Percentiles rank a stretch among this genome's conserved stretches.
phyloP scores from a whole-genome alignment of 2,329 filamentous ascomycete genomes.

The Shiraia bambusicola region DNA sequence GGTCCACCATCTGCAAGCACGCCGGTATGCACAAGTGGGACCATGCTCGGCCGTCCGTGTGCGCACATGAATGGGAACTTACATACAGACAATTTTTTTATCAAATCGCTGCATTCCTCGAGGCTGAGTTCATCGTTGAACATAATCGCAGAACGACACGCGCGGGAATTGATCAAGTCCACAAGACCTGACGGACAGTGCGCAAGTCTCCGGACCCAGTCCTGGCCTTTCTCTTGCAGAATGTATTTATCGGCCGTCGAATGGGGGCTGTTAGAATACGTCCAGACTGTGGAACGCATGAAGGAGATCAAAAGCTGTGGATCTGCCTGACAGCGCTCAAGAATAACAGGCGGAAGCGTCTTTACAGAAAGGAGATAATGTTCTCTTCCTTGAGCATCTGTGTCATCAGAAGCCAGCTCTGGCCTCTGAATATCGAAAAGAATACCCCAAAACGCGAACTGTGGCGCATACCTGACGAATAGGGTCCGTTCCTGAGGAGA shows the following conservation, averaged over 20 bases:
- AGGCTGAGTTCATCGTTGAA: slow-evolving; percentile 71
- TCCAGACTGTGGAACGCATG: slow-evolving; percentile 74
- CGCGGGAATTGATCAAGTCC: slow-evolving; percentile 73
- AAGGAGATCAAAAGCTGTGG: slow-evolving; percentile 72
- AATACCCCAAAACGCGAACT: slow-evolving; percentile 77
- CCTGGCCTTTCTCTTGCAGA: slow-evolving; percentile 7
- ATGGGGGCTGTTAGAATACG: slow-evolving; percentile 39
- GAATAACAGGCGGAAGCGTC: slow-evolving; percentile 69
- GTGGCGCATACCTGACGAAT: slow-evolving; percentile 54
- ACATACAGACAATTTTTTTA: slow-evolving; percentile 61
- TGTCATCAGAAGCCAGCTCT: background rate
- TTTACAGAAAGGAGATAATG: slow-evolving; percentile 51
- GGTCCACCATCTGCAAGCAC: background rate
- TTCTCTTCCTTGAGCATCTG: slow-evolving; percentile 5
- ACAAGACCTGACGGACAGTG: slow-evolving; percentile 74
- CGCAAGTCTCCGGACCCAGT: slow-evolving; percentile 65
- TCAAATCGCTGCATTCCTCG: slow-evolving; percentile 60
- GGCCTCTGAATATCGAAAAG: slow-evolving; percentile 55
- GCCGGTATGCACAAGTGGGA: slow-evolving; percentile 45
- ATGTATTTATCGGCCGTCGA: slow-evolving; percentile 1
- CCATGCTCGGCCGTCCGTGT: slow-evolving; percentile 64
- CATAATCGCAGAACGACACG: slow-evolving; percentile 81
- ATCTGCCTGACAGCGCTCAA: slow-evolving; percentile 72
- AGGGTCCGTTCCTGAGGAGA: slow-evolving; percentile 60
- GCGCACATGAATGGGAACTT: slow-evolving; percentile 81